Percentiles rank a stretch among this genome's conserved stretches.
Evolutionary conservation across 2,329 filamentous ascomycete genomes (phyloP).

Genomic region (Gnomoniopsis smithogilvyi): DNA sequence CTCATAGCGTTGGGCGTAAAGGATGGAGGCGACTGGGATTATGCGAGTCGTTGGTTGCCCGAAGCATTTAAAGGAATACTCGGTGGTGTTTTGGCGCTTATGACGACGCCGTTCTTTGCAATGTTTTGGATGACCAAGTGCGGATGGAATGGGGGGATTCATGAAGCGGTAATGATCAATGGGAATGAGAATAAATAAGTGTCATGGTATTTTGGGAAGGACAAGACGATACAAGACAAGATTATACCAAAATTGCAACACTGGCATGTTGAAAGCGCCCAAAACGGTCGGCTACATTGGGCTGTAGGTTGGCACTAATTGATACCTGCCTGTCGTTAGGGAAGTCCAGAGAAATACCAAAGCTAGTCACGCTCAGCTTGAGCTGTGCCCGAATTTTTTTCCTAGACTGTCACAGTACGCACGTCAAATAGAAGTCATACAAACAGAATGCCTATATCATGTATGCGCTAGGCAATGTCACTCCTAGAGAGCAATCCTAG

Average conservation of each 20-base stretch:
- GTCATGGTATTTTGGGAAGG: neutral
- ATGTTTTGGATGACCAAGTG: constrained; percentile 48
- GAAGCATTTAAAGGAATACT: constrained; percentile 48
- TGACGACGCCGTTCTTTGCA: constrained; percentile 46
- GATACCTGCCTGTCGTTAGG: too few species aligned
- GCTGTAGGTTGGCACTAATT: too few species aligned
- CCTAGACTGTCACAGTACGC: too few species aligned
- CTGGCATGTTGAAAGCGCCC: too few species aligned
- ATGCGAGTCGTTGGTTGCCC: constrained; percentile 39
- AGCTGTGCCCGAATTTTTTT: too few species aligned
- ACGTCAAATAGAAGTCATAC: too few species aligned
- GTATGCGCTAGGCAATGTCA: too few species aligned
- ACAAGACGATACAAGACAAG: neutral
- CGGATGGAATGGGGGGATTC: constrained; percentile 34
- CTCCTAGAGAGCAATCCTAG: too few species aligned
- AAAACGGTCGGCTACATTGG: too few species aligned
- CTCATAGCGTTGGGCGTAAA: constrained; percentile 35
- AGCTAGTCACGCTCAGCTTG: too few species aligned
- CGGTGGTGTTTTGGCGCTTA: constrained; percentile 41
- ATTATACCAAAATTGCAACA: neutral
- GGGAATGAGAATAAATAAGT: constrained; percentile 20
- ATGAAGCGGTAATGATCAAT: constrained; percentile 26
- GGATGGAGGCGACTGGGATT: constrained; percentile 41
- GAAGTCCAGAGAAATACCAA: too few species aligned
- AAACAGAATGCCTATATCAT: too few species aligned